Evolutionary conservation across 2,329 filamentous ascomycete genomes (phyloP), one percentile per base, ranked within the genome.

Genomic region (Monosporascus sp.): DNA sequence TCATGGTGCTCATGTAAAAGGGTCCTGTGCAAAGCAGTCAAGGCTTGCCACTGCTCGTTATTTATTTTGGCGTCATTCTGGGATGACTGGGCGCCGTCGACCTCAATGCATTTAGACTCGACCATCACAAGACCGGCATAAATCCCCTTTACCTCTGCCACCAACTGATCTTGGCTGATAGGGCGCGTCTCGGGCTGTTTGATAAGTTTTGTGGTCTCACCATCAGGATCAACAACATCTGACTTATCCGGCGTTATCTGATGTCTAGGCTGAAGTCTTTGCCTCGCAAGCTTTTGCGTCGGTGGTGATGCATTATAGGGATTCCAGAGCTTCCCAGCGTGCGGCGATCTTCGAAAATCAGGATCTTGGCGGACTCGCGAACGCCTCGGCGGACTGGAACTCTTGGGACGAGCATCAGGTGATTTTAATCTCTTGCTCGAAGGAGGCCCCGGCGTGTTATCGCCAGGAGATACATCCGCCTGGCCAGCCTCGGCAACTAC

Each of bases 51-150:
- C 61, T 96, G 88, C 50, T 92, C 85, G 41, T 80, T 74, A 25
- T 75, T 83, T 0, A 86, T 67, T 17, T 76, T 74, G 0, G 66
- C 57, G 11, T 65, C 65, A n/a, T 35, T 64, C 27, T 77, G 73
- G 0, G 73, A 72, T 0, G 76, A 77, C 45, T 84, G 80, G 0
- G 81, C 77, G 8, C 82, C 84, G 60, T 93, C 89, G 1, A 95
- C 86, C 51, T 95, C 87, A 0, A 95, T 92, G 61, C 90, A 93
- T 61, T 94, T 90, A 25, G 82, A 83, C 65, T 97, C 93, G 0
- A 96, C 89, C 83, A 94, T 89, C 0, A 90, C 86, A 0, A 97
- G 71, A 0, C 89, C 90, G 0, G 86, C 85, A 62, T 96, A 96
- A 3, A 94, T 94, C 0, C 85, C 85, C 54, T 90, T 90, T 0